Conservation (phyloP, 345 rosid species). For the Lumnitzera littorea region DNA sequence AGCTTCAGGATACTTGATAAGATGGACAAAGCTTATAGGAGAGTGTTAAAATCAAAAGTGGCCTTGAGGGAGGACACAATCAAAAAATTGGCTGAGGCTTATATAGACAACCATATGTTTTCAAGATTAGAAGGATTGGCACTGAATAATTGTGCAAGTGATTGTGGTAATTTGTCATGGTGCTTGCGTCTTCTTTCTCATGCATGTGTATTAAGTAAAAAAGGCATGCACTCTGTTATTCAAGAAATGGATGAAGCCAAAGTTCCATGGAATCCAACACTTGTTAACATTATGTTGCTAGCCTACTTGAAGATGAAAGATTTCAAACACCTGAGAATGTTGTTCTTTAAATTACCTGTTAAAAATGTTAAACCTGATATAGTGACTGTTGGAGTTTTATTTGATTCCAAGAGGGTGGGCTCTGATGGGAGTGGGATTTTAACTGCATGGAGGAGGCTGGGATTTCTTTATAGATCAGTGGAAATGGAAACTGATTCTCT, state of each 20-base stretch:
- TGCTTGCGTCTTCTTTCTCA: constrained; percentile 54
- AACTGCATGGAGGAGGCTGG: constrained; percentile 42
- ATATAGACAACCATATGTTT: constrained; percentile 54
- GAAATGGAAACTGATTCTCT: constrained; percentile 49
- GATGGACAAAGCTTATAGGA: constrained; percentile 48
- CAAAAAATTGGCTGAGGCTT: constrained; percentile 52
- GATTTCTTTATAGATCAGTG: constrained; percentile 40
- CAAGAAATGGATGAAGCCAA: constrained; percentile 44
- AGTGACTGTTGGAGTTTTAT: constrained; percentile 53
- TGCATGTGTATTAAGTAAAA: constrained; percentile 48
- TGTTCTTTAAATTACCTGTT: constrained; percentile 23
- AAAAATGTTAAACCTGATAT: constrained; percentile 48
- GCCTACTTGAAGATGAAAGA: constrained; percentile 50
- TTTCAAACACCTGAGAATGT: constrained; percentile 30
- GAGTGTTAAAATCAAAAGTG: constrained; percentile 21
- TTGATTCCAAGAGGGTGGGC: constrained; percentile 33
- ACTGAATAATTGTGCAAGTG: constrained; percentile 28
- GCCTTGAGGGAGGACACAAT: constrained; percentile 39
- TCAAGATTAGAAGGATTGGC: constrained; percentile 59
- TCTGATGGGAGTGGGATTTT: constrained; percentile 30
- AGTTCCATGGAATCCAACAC: constrained; percentile 42
- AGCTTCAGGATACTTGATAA: constrained; percentile 45
- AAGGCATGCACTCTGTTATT: constrained; percentile 49
- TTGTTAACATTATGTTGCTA: constrained; percentile 38
- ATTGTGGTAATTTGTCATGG: constrained; percentile 46